phyloP scores from a whole-genome alignment of 2,329 filamentous ascomycete species.

The Trichoderma sp. region DNA sequence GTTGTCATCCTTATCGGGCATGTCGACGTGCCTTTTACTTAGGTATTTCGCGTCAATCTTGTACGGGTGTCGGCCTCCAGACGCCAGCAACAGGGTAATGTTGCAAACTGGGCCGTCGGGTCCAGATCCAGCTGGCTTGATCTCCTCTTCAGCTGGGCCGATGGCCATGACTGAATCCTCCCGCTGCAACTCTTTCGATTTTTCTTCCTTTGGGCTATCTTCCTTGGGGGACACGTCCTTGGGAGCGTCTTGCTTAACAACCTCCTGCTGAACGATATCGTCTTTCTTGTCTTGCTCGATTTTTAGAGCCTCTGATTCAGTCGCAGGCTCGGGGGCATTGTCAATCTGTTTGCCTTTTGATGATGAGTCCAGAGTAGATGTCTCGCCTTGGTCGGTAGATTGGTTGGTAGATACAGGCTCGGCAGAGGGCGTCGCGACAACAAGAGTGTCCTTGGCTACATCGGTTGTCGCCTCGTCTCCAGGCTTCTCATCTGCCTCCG shows the following conservation, averaged over 20 bases:
- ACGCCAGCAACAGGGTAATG: constrained; percentile 81
- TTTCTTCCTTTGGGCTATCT: constrained; percentile 10
- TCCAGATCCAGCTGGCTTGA: constrained; percentile 35
- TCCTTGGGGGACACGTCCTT: constrained; percentile 26
- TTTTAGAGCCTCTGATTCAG: constrained; percentile 25
- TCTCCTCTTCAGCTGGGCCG: constrained; percentile 44
- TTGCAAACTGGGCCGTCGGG: constrained; percentile 52
- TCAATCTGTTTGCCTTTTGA: constrained; percentile 39
- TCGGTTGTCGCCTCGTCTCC: background rate
- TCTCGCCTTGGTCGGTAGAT: constrained; percentile 26
- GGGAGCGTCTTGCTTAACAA: background rate
- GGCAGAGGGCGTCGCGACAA: constrained; percentile 23
- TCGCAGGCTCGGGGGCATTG: constrained; percentile 21
- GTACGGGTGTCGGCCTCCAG: constrained; percentile 81
- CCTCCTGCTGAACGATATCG: background rate
- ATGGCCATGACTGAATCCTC: constrained; percentile 42
- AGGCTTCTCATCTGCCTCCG: constrained; percentile 7
- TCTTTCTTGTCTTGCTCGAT: constrained; percentile 13
- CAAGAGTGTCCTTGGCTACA: constrained; percentile 15
- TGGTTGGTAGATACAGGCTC: constrained; percentile 26
- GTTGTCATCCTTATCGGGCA: constrained; percentile 61
- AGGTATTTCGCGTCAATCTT: constrained; percentile 87
- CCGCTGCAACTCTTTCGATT: constrained; percentile 22
- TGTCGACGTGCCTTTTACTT: constrained; percentile 71
- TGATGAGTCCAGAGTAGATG: constrained; percentile 25